Base-by-base conservation (phyloP, 2,329 filamentous ascomycete species). In the Nemania bipapillata region DNA sequence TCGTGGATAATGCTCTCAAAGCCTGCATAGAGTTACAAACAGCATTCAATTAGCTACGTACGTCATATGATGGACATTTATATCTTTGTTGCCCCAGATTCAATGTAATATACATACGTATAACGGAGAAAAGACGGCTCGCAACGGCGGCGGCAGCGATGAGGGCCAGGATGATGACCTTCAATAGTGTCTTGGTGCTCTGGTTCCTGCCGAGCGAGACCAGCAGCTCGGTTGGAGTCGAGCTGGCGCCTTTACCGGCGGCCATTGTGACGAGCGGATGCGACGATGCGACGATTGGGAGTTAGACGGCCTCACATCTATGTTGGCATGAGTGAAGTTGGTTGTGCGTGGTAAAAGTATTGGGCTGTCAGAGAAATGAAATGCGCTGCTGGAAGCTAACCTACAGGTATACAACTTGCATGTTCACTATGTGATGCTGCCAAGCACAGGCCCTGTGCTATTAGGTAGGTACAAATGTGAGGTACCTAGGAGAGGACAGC, bases 1-100 rank as follows among this genome's bases (percentile, higher is more conserved):
- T 99, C 96, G 87, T 99, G 96, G 79, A 99, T 99, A 79, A 99
- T 99, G 84, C 93, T 97, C 84, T 99, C 96, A 80, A 99, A 99
- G 75, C 92, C 92, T 95, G 77, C 12, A 8, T 26, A 15, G 50
- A 32, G 32, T 22, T 28, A 50, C 20, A 5, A 24, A 56, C 17
- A 37, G 64, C 53, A 24, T 40, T 68, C 70, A 72, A 69, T 70
- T 63, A 65, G 52, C 57, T 50, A 28, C 32, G 40, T 20, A 53
- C 24, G 56, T 35, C 47, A 28, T 65, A 40, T 3, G 40, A 12
- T 12, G 6, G 17, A 45, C 11, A n/a, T n/a, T n/a, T n/a, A n/a
- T n/a, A n/a, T n/a, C n/a, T n/a, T n/a, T n/a, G n/a, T n/a, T n/a
- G n/a, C 17, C 8, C n/a, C 15, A n/a, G 24, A 49, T n/a, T 9